Evolutionary conservation across 2,329 filamentous ascomycete genomes (phyloP), one percentile per base, ranked within the genome.

Genomic region (Venturia nashicola): DNA sequence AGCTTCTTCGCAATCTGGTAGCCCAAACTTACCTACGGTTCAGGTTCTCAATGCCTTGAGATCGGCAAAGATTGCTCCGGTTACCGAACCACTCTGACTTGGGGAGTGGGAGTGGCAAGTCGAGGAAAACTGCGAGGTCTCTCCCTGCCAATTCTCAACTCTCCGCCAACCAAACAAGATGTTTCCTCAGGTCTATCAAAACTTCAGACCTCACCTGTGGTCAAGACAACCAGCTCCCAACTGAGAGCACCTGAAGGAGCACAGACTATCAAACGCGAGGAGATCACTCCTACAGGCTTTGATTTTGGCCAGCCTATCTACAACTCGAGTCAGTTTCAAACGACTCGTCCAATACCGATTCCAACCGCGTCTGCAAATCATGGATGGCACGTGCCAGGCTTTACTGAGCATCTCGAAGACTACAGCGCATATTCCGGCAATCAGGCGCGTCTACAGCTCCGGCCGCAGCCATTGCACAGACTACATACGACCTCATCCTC

Each of bases 81-180:
- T 65, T 97, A 97, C 81, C 95, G 95, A 78, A 97, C 93, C 18
- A 92, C 93, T 70, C 82, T 97, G 76, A 97, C 93, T 59, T 97
- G 93, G 93, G 91, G 91, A 51, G 90, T 97, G 59, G 93, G 93
- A 61, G 93, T 97, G 65, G 93, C 93, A 64, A 97, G 92, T 76
- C 87, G 93, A 71, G 93, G 93, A 72, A 97, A 97, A 80, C 85
- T 97, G 67, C 86, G 93, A 67, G 93, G 93, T 46, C 81, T 97
- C 69, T 92, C 92, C 64, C 79, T 96, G 65, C 85, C 85, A 11
- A 77, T 87, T 61, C 79, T 80, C 46, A 80, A 79, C 62, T 75
- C 76, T 62, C 71, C 72, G 23, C 67, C 68, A 67, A 70, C 57
- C 64, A 66, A 51, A 66, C 61, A 39, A 36, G n/a, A 27, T 36